Conservation (phyloP, 2,329 filamentous ascomycete genomes). For the Blastomyces gilchristii region DNA sequence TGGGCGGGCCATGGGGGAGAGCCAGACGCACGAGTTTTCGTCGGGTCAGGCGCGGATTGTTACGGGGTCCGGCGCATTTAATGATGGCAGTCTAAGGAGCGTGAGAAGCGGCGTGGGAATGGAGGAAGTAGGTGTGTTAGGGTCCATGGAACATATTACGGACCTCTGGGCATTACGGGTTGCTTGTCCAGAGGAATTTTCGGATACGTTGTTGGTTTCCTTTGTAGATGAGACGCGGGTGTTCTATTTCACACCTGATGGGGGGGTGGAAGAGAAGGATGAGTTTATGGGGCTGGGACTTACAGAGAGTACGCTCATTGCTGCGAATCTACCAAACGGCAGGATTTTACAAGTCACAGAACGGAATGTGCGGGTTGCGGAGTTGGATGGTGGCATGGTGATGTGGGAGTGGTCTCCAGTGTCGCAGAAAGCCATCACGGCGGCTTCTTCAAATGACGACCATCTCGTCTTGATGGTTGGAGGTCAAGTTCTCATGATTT, state of each 20-base stretch:
- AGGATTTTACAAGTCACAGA: slow-evolving; percentile 68
- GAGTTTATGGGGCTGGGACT: slow-evolving; percentile 60
- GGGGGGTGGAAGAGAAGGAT: slow-evolving; percentile 79
- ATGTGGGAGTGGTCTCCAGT: slow-evolving; percentile 38
- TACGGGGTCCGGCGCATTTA: slow-evolving; percentile 80
- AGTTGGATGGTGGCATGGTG: slow-evolving; percentile 38
- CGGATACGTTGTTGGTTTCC: slow-evolving; percentile 67
- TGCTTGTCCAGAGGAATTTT: slow-evolving; percentile 33
- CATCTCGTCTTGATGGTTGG: slow-evolving; percentile 64
- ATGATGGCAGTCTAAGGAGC: slow-evolving; percentile 78
- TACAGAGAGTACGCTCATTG: slow-evolving; percentile 61
- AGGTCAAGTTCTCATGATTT: slow-evolving; percentile 59
- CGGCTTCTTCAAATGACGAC: slow-evolving; percentile 61
- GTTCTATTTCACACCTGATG: slow-evolving; percentile 63
- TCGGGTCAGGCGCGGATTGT: slow-evolving; percentile 91
- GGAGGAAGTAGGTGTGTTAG: slow-evolving; percentile 73
- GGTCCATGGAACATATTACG: slow-evolving; percentile 63
- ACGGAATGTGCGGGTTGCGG: slow-evolving; percentile 50
- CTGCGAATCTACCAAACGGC: slow-evolving; percentile 52
- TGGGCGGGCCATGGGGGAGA: slow-evolving; percentile 66
- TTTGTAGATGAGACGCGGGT: slow-evolving; percentile 75
- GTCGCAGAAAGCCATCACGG: slow-evolving; percentile 53
- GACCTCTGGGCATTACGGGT: slow-evolving; percentile 60
- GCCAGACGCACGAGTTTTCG: slow-evolving; percentile 78
- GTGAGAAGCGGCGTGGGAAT: slow-evolving; percentile 89